Evolutionary conservation across 129 eudicot species (phyloP), one percentile per base, ranked within the genome.

Genomic region (Lactuca saligna): DNA sequence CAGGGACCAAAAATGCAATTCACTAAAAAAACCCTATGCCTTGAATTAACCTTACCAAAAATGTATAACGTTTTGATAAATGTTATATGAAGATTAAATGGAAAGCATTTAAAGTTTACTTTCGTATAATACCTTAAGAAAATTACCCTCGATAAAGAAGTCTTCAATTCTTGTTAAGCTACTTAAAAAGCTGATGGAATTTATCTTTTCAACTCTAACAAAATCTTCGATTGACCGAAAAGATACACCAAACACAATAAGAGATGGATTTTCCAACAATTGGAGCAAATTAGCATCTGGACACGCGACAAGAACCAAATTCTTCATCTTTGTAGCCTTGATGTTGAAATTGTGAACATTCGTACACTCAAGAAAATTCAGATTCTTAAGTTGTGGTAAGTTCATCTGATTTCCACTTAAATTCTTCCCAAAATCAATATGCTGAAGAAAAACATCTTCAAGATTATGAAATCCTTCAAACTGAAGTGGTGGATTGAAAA

Each of bases 321-420:
- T 3, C 2, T 4, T 7, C 37, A 63, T 7, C 1, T 56, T 33
- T 44, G 5, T 2, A 65, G 72, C 66, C 59, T 42, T 46, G 44
- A 74, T 57, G 54, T 66, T 57, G 54, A 74, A 66, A 65, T 33
- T 69, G 37, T 12, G 6, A 63, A 41, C 70, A 37, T 16, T 53
- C 20, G 15, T 35, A 16, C 80, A 78, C 17, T 7, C 4, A 2
- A 0, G 0, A 3, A 65, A 20, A 13, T 1, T 3, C 61, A 74
- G 12, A 2, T 5, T 46, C 32, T 49, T 42, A 41, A 65, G 65
- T 39, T 7, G 73, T 65, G 72, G 79, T 57, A 65, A 44, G 63
- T 57, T 57, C 66, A 75, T 20, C n/a, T 0, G 6, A 16, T 59
- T 48, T 57, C 54, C n/a, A 66, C 13, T 0, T 20, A 11, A 66